These are phyloP conservation scores for Phytophthora melonis DNA, from an alignment of 352 stramenopile species.

Conservation along the genomic window DNA sequence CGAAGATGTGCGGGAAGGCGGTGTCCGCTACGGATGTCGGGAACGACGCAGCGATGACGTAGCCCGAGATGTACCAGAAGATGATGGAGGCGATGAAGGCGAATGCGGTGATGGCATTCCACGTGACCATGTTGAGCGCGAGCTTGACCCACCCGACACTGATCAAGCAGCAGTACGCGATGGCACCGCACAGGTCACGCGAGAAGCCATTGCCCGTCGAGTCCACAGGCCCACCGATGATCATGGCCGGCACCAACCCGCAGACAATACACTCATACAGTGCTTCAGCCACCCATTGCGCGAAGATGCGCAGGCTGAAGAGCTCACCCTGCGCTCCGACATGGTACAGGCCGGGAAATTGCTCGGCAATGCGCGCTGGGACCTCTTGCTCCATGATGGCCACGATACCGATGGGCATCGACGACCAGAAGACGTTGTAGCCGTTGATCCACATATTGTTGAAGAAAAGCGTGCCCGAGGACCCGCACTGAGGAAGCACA, in stretches of 20 bases:
- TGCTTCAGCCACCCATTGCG: slow-evolving; percentile 82
- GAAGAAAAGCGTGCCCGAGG: slow-evolving; percentile 84
- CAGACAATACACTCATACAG: slow-evolving; percentile 83
- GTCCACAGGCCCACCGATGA: slow-evolving; percentile 65
- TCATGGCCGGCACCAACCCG: slow-evolving; percentile 68
- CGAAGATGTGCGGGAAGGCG: slow-evolving; percentile 84
- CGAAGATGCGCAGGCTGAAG: slow-evolving; percentile 84
- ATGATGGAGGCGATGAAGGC: slow-evolving; percentile 68
- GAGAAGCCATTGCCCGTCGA: slow-evolving; percentile 73
- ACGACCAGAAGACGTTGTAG: slow-evolving; percentile 98
- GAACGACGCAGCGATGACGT: slow-evolving; percentile 69
- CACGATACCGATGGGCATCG: slow-evolving; percentile 91
- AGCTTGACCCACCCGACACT: slow-evolving; percentile 85
- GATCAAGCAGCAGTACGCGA: slow-evolving; percentile 86
- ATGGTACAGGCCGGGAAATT: slow-evolving; percentile 86
- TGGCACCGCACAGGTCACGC: slow-evolving; percentile 70
- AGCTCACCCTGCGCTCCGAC: slow-evolving; percentile 81
- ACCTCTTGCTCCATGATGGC: slow-evolving; percentile 88
- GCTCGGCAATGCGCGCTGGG: slow-evolving; percentile 67
- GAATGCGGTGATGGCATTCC: slow-evolving; percentile 70
- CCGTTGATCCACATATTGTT: slow-evolving; percentile 94
- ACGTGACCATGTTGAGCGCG: slow-evolving; percentile 85
- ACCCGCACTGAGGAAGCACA: slow-evolving; percentile 65
- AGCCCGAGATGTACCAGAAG: slow-evolving; percentile 81
- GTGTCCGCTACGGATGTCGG: slow-evolving; percentile 69